Evolutionary conservation across 495 filamentous ascomycete species (phyloP), one percentile per base, ranked within the genome.

Genomic region (Pyrenopolyporus hunteri): DNA sequence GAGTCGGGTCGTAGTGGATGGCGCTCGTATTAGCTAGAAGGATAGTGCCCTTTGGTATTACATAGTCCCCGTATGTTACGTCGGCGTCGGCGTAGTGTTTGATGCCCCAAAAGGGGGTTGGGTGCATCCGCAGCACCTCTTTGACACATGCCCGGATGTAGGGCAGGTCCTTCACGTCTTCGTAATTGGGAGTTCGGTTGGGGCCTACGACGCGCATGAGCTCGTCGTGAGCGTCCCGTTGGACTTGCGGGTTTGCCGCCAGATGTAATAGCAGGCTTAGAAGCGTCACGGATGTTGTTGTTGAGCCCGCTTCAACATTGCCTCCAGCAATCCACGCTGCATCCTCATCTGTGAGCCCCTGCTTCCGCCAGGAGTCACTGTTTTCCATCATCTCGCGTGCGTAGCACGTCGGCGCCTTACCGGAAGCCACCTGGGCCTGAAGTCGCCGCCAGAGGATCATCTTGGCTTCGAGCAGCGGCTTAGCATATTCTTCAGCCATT

Each of bases 111-210:
- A 82, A 68, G 16, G 82, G 77, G 10, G 81, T 79, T 49, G 82
- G 78, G 14, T 85, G 85, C 53, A 82, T 74, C 49, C 85, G 77
- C 17, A 87, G 74, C 3, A 75, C 75, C 60, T 88, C 85, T 66
- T 84, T 85, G 50, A 82, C 73, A 31, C 80, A 74, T 6, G 68
- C 74, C 42, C 63, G 66, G 44, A 80, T 74, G 66, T 86, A 87
- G 5, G 80, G 84, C 4, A 87, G 73, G 37, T 76, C 61, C 10
- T 37, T 43, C 61, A 80, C 70, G 66, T 87, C 84, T 6, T 74
- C 72, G 70, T 83, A 80, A 52, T 64, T 76, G 2, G 84, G 84
- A 13, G 78, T 66, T 1, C 84, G 74, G 37, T 76, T 74, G 11
- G 70, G 32, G 17, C 81, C 73, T 6, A 84, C 73, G 7, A 58